Conservation (phyloP, 805 yeast genomes). For the Saccharomyces kudriavzevii region DNA sequence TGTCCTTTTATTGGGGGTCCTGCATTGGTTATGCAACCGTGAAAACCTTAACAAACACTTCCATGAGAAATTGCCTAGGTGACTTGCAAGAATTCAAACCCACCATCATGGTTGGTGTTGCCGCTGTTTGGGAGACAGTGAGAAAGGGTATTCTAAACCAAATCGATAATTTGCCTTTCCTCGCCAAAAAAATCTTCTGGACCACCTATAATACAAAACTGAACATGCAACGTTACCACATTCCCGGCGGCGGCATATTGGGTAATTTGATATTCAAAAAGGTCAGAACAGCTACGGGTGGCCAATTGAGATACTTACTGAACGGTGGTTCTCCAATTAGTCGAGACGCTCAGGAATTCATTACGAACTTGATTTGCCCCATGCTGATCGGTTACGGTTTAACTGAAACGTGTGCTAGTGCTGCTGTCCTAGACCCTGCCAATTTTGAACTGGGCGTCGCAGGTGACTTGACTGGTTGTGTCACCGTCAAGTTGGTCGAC, state of each 20-base stretch:
- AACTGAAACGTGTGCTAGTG: conserved; percentile 92
- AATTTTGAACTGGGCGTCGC: conserved; percentile 66
- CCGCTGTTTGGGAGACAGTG: conserved; percentile 95
- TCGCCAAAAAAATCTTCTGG: conserved; percentile 83
- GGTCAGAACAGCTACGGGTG: conserved; percentile 92
- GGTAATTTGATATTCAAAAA: conserved; percentile 76
- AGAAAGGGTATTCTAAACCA: conserved; percentile 84
- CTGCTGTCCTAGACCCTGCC: conserved; percentile 57
- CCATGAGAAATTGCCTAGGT: conserved; percentile 77
- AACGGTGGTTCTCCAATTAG: conserved; percentile 94
- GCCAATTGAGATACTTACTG: conserved; percentile 59
- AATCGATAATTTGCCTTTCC: conserved; percentile 54
- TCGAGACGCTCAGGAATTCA: conserved; percentile 70
- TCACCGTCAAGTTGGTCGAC: conserved; percentile 83
- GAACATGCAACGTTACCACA: conserved; percentile 50
- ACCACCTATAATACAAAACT: conserved; percentile 68
- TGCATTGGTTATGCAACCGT: conserved; percentile 84
- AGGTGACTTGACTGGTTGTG: conserved; percentile 75
- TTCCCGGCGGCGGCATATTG: conserved; percentile 61
- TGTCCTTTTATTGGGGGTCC: conserved; percentile 82
- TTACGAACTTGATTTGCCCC: conserved; percentile 69
- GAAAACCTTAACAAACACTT: conserved; percentile 77
- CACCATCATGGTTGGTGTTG: conserved; percentile 95
- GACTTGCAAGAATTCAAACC: conserved; percentile 85
- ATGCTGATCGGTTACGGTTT: conserved; percentile 92